Percentiles rank a stretch among this genome's conserved stretches.
phyloP scores from a whole-genome alignment of 345 rosid species.

The Lumnitzera racemosa region DNA sequence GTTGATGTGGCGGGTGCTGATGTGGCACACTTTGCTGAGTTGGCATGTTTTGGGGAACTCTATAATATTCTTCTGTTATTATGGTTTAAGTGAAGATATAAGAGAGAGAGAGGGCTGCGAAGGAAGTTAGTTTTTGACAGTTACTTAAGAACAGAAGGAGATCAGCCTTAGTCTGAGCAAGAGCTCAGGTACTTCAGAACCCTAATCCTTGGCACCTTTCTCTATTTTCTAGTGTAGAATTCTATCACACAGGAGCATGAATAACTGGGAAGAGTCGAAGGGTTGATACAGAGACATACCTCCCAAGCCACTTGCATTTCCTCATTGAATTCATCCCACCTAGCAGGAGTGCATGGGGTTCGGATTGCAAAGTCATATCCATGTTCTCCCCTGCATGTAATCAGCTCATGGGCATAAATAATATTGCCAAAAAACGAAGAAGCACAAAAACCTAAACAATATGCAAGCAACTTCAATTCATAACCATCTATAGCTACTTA shows the following conservation, averaged over 20 bases:
- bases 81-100: no score
- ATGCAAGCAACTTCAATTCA: background rate
- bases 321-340: conserved; percentile 86
- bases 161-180: no score
- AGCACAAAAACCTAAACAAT: background rate
- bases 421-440: background rate
- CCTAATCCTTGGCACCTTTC: no score
- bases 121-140: no score
- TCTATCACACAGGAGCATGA: background rate
- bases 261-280: conserved; percentile 8
- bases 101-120: no score
- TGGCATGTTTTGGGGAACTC: no score
- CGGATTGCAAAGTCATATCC: conserved; percentile 83
- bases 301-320: conserved; percentile 94
- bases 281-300: conserved; percentile 33
- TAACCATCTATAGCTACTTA: conserved; percentile 10
- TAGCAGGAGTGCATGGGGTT: conserved; percentile 89
- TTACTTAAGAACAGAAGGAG: no score
- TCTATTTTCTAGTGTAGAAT: no score
- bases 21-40: no score
- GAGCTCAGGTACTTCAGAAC: no score
- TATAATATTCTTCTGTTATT: no score
- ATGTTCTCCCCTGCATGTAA: conserved; percentile 43
- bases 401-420: conserved; percentile 6
- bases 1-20: no score